A percentile compares a stretch with the other conserved stretches of the same genome.
These are phyloP conservation scores for Saccharomycopsis olivae DNA, from an alignment of 805 yeast genomes.

Conservation along the genomic window DNA sequence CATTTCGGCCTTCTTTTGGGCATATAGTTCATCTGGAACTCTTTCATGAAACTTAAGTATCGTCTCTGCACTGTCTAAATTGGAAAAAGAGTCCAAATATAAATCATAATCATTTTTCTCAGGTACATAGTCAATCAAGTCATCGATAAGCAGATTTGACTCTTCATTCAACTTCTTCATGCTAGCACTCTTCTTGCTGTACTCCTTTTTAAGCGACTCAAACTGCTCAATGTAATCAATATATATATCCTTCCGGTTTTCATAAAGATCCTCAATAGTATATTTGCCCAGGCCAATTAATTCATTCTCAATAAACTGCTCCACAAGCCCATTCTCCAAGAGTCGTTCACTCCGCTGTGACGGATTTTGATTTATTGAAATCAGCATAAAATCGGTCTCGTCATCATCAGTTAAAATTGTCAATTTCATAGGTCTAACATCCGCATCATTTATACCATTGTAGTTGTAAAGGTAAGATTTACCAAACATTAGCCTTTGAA, in stretches of 20 bases:
- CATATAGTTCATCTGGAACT: neutral
- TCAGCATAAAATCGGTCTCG: neutral
- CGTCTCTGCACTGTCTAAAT: conserved; percentile 7
- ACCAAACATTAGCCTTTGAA: conserved; percentile 6
- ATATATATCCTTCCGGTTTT: neutral
- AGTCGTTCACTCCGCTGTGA: conserved; percentile 1
- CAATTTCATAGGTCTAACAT: conserved; percentile 9
- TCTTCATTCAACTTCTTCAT: neutral
- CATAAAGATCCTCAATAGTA: conserved; percentile 4
- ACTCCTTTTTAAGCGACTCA: neutral
- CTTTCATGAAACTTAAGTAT: neutral
- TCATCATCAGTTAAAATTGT: conserved; percentile 1
- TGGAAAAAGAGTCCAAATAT: conserved; percentile 6
- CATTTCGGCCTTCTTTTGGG: neutral
- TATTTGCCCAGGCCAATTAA: neutral
- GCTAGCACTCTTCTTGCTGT: no score
- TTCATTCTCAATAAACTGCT: conserved; percentile 1
- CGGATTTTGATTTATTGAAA: neutral
- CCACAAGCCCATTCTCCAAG: conserved; percentile 6
- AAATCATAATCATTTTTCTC: conserved; percentile 7
- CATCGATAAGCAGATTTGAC: neutral
- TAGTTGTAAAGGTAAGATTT: conserved; percentile 12
- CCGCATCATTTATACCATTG: conserved; percentile 8
- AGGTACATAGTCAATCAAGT: conserved; percentile 1
- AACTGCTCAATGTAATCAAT: conserved; percentile 4